These are phyloP conservation scores for Sindora glabra DNA, from an alignment of 306 rosid genomes.

Conservation along the genomic window DNA sequence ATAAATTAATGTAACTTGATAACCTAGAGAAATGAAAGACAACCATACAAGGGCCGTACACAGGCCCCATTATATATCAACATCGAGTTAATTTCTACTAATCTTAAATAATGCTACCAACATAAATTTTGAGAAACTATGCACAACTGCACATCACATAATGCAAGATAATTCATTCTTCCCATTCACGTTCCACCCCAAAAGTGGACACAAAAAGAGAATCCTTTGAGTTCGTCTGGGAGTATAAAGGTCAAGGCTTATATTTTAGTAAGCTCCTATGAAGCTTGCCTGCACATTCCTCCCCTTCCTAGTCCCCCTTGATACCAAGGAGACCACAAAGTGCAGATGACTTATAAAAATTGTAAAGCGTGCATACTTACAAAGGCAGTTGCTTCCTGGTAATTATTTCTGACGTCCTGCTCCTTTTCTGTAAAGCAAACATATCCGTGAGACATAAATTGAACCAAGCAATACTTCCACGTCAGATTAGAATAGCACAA, in stretches of 20 bases:
- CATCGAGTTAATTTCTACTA: not conserved
- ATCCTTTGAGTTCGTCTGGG: not conserved
- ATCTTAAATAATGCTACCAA: not conserved
- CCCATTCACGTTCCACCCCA: not conserved
- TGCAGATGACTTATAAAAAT: not conserved
- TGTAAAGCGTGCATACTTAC: no score
- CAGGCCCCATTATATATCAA: not conserved
- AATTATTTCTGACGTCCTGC: no score
- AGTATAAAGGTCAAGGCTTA: not conserved
- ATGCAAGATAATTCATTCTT: not conserved
- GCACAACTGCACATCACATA: not conserved
- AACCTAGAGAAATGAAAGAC: no score
- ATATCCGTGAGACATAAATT: not conserved
- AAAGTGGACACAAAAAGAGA: not conserved
- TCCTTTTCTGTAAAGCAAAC: constrained; percentile 14
- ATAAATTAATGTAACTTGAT: no score
- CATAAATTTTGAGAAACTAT: not conserved
- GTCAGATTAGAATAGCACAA: not conserved
- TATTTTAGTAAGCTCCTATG: not conserved
- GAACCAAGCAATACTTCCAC: not conserved
- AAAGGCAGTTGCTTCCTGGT: no score
- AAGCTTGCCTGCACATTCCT: not conserved
- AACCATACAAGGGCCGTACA: not conserved
- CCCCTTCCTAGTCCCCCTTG: no score
- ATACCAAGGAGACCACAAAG: not conserved